Evolutionary conservation across 2,329 filamentous ascomycete genomes (phyloP), one percentile per base, ranked within the genome.

Genomic region (Trichoderma arundinaceum): DNA sequence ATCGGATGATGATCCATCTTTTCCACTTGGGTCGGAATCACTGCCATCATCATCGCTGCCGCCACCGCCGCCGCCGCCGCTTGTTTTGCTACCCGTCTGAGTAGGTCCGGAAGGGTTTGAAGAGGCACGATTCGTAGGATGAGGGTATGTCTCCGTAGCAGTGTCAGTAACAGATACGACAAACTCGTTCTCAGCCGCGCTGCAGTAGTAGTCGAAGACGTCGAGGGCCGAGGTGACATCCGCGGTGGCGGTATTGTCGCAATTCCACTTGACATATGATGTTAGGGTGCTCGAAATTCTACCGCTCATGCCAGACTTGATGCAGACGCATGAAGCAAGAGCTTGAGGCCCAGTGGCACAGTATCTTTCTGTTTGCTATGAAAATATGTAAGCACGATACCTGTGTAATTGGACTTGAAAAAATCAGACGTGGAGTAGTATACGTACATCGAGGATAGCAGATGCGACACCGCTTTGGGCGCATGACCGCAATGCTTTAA

Each of bases 271-370:
- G 59, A 84, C 79, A 1, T 74, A 70, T 0, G 79, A 80, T 0
- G 79, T 81, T n/a, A 86, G 75, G 3, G 69, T 72, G 68, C 76
- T 82, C 6, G 79, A 78, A 6, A 85, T 73, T 0, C 72, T 69
- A n/a, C 73, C 74, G 1, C 77, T 77, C 75, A 85, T 81, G 22
- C 79, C 78, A 3, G 78, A 77, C 68, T 85, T 84, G 62, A 86
- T 68, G 65, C 84, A 86, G 4, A 77, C 79, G 65, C 84, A 86
- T 0, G 83, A 85, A 0, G 83, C 84, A 2, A 86, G 74, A 9
- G 80, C 81, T 67, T 82, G 76, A 0, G 82, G 81, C 0, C 82
- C 83, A 0, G 71, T 69, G 0, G 80, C 81, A 51, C 84, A 86
- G 33, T 80, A 59, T n/a, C 75, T 72, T 12, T 71, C 70, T 2